A percentile compares a stretch with the other conserved stretches of the same genome.
phyloP scores from a whole-genome alignment of 768 basidiomycete genomes.

The Podaxis pistillaris region DNA sequence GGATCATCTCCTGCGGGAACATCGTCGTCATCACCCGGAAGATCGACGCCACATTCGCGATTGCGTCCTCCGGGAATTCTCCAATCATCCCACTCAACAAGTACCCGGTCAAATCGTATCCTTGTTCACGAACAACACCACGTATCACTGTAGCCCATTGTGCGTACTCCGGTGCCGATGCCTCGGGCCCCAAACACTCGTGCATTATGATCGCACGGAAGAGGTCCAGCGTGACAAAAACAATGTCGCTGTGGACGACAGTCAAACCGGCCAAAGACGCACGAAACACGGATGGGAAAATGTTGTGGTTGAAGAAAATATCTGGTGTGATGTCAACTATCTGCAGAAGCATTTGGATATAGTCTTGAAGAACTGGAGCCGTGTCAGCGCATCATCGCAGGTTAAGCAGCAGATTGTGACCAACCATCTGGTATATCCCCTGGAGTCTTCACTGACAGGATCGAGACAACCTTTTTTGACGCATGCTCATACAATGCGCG shows the following conservation, averaged over 20 bases:
- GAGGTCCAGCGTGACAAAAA: slow-evolving; percentile 80
- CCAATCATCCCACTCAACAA: slow-evolving; percentile 78
- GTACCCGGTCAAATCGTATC: slow-evolving; percentile 65
- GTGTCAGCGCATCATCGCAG: neutral
- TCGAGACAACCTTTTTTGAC: slow-evolving; percentile 64
- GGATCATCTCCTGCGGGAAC: slow-evolving; percentile 68
- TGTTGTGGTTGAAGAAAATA: slow-evolving; percentile 73
- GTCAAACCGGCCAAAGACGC: slow-evolving; percentile 77
- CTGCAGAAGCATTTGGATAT: slow-evolving; percentile 75
- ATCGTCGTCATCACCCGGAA: slow-evolving; percentile 64
- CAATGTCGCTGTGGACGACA: slow-evolving; percentile 77
- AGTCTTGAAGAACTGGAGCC: slow-evolving; percentile 86
- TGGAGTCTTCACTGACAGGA: slow-evolving; percentile 69
- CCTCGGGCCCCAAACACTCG: slow-evolving; percentile 50
- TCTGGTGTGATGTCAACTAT: slow-evolving; percentile 69
- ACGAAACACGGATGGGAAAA: slow-evolving; percentile 76
- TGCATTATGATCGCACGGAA: slow-evolving; percentile 75
- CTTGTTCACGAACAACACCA: slow-evolving; percentile 64
- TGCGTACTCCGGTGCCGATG: slow-evolving; percentile 41
- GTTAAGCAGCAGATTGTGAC: slow-evolving; percentile 23
- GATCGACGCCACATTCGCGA: slow-evolving; percentile 71
- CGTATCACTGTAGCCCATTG: slow-evolving; percentile 63
- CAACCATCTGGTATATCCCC: slow-evolving; percentile 86
- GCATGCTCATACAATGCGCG: slow-evolving; percentile 69
- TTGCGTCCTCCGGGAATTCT: slow-evolving; percentile 86